Percentiles rank a stretch among this genome's conserved stretches.
phyloP scores from a whole-genome alignment of 257 asterid species.

The Lycium ferocissimum region DNA sequence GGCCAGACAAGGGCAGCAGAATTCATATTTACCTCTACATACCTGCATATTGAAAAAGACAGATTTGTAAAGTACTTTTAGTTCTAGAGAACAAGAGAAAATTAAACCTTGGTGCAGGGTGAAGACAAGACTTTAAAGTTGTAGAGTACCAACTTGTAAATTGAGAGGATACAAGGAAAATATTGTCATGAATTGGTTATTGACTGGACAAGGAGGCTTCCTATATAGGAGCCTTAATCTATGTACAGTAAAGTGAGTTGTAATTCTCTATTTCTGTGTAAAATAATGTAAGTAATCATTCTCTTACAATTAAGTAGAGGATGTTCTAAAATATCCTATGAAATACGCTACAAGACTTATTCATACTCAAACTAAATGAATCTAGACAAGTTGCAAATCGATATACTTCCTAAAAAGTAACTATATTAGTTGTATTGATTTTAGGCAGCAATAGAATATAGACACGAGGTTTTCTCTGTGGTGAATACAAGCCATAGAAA shows the following conservation, averaged over 20 bases:
- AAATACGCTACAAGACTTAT: background rate
- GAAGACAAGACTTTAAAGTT: background rate
- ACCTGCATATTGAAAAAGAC: slow-evolving; percentile 53
- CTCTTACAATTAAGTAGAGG: background rate
- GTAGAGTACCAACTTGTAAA: background rate
- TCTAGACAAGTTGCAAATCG: background rate
- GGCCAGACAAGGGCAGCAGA: slow-evolving; percentile 99
- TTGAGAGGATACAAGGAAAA: background rate
- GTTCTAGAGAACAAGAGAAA: slow-evolving; percentile 6
- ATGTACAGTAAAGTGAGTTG: background rate
- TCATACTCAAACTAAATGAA: background rate
- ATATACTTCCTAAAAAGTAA: background rate
- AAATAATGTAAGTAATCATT: background rate
- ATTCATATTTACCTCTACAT: slow-evolving; percentile 98
- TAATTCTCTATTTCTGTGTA: background rate
- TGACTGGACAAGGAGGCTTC: background rate
- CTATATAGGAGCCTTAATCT: slow-evolving; percentile 10
- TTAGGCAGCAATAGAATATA: slow-evolving; percentile 10
- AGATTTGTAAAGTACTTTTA: background rate
- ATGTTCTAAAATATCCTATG: background rate
- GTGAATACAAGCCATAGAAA: background rate
- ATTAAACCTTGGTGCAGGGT: background rate
- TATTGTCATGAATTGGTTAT: background rate
- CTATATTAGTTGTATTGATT: background rate
- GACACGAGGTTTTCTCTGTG: slow-evolving; percentile 5